Percentiles rank a stretch among this genome's conserved stretches.
These are phyloP conservation scores for Calonectria pteridis DNA, from an alignment of 2,329 filamentous ascomycete genomes.

Conservation along the genomic window DNA sequence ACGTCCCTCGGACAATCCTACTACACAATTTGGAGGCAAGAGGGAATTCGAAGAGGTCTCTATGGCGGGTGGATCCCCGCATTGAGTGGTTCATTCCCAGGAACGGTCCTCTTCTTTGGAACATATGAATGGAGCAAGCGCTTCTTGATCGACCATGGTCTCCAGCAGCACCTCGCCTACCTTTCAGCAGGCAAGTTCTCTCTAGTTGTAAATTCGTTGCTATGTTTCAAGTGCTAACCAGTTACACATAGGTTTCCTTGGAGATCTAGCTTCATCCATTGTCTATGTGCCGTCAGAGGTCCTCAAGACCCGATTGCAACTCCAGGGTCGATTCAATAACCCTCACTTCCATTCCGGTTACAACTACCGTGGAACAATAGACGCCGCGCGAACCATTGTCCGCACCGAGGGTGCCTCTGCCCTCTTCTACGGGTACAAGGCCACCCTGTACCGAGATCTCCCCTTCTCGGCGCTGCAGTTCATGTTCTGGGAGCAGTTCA, in stretches of 20 bases:
- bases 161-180: conserved; percentile 88
- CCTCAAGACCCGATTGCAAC: conserved; percentile 94
- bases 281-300: conserved; percentile 98
- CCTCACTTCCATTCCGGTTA: conserved; percentile 94
- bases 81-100: conserved; percentile 90
- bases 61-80: conserved; percentile 96
- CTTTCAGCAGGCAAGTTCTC: conserved; percentile 77
- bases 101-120: conserved; percentile 95
- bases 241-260: conserved; percentile 79
- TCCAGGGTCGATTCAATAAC: conserved; percentile 96
- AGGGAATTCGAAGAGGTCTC: conserved; percentile 85
- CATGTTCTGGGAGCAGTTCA: conserved; percentile 97
- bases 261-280: conserved; percentile 90
- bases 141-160: conserved; percentile 84
- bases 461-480: conserved; percentile 98
- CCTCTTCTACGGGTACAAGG: conserved; percentile 96
- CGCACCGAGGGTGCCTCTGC: conserved; percentile 85
- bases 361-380: conserved; percentile 89
- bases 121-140: conserved; percentile 97
- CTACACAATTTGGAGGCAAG: conserved; percentile 91
- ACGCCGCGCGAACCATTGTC: conserved; percentile 89
- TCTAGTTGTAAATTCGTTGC: background rate
- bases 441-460: conserved; percentile 92
- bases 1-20: conserved; percentile 91
- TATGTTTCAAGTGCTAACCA: conserved; percentile 10